Evolutionary conservation across 129 eudicot species (phyloP), one percentile per base, ranked within the genome.

Genomic region (Lactuca sativa): DNA sequence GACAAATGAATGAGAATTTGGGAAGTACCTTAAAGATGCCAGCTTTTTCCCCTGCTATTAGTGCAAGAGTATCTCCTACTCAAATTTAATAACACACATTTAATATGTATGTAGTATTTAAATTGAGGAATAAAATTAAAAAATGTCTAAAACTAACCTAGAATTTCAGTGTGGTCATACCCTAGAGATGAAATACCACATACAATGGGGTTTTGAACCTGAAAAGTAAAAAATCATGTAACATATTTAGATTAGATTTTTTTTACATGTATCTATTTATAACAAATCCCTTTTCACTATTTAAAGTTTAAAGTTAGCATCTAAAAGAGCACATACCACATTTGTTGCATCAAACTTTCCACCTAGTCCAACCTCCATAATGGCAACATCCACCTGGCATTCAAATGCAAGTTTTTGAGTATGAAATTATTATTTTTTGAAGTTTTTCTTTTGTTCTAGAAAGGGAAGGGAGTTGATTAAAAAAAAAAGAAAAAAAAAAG

Each of bases 361-460:
- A 21, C 97, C 99, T 77, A 95, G 80, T n/a, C 99, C 99, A 61
- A 90, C 99, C 78, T 93, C 99, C 90, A 93, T 71, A 70, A 93
- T 90, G 59, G 89, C 93, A 61, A 87, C 99, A 82, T 93, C 97
- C 44, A 93, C 99, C 99, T 93, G 97, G 30, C 49, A 68, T 53
- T 66, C 72, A 62, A 14, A 62, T 6, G 25, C 47, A 30, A 13
- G 36, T 47, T 55, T 59, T 13, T 32, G 0, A 64, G 18, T 41
- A 9, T 2, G 75, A 15, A 59, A 59, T n/a, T n/a, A 33, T 47
- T 16, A 51, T 25, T 43, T 54, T 12, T 66, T 60, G 18, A 51
- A 31, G 38, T 59, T 72, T 10, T 17, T 59, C 57, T 66, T 48
- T 53, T 14, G 9, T 57, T 56, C 17, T 44, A 7, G 48, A 41